Base-by-base conservation (phyloP, 2,329 filamentous ascomycete species). In the Gaeumannomyces sp. region DNA sequence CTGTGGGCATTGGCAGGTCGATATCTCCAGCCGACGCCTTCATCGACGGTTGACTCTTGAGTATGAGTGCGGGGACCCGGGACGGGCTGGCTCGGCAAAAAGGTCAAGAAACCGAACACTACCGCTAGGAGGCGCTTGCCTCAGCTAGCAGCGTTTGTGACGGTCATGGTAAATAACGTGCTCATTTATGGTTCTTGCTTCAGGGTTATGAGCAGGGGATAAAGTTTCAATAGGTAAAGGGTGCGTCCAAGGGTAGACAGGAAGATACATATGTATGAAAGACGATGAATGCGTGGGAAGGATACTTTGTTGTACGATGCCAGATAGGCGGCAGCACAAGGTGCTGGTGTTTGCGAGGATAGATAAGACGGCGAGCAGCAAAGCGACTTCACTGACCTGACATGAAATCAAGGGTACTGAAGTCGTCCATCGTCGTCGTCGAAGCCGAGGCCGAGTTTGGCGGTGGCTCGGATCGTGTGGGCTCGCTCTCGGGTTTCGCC, bases 331-430 rank as follows among this genome's bases (percentile, higher is more conserved):
- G 5, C 35, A 38, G 35, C 35, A 4, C 35, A 38, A 3, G 35
- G 35, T 19, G 29, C 29, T 29, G 14, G 14, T 38, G 35, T 3
- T 38, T 38, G 35, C 35, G 13, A 38, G 35, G 35, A 19, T 16
- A 16, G 14, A 19, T 14, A 19, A 16, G 35, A 11, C 35, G 35
- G 14, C 16, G 35, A 19, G 14, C 5, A 38, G 14, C 3, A 16
- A 38, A 16, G 14, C 3, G 16, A 19, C 14, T 4, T 11, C 31
- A 79, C 81, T 77, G 66, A 84, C 82, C 77, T 73, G 78, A 70
- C 66, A 83, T 80, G 65, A 84, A 84, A 66, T 85, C 82, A 64
- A 84, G 72, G 66, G 72, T 74, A 59, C 77, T 70, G 64, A 84
- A 79, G 16, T 84, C 81, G 56, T 76, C 76, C 64, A 83, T 78